phyloP scores from a whole-genome alignment of 2,329 filamentous ascomycete genomes.

The Neofusicoccum sp. region DNA sequence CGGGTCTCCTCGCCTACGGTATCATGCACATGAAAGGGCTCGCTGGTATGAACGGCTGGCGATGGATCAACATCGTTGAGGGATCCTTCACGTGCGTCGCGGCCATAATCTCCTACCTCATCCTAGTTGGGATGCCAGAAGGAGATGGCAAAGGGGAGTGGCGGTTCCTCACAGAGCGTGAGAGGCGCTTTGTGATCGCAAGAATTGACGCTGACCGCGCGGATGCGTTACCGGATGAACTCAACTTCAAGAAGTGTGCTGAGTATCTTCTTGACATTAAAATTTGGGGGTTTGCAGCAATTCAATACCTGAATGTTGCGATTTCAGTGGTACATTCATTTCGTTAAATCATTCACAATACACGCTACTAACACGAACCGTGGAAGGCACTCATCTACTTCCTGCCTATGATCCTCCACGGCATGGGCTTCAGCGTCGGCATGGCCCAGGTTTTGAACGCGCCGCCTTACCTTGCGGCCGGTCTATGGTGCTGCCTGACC shows the following conservation, averaged over 20 bases:
- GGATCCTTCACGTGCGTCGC: conserved; percentile 3
- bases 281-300: conserved; percentile 69
- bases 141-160: conserved; percentile 24
- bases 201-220: conserved; percentile 39
- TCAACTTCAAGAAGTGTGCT: conserved; percentile 27
- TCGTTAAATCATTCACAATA: conserved; percentile 63
- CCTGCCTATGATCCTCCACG: conserved; percentile 51
- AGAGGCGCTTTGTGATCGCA: conserved; percentile 29
- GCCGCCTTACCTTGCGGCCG: conserved; percentile 42
- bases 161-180: conserved; percentile 23
- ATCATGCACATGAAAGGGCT: conserved; percentile 34
- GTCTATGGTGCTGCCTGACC: conserved; percentile 35
- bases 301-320: conserved; percentile 63
- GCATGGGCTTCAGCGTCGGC: conserved; percentile 43
- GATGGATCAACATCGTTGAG: conserved; percentile 24
- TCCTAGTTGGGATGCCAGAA: conserved; percentile 28
- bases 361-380: conserved; percentile 60
- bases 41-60: conserved; percentile 31
- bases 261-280: conserved; percentile 67
- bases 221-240: conserved; percentile 30
- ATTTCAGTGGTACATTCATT: conserved; percentile 63
- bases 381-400: conserved; percentile 38
- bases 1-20: conserved; percentile 34
- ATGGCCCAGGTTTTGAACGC: conserved; percentile 46
- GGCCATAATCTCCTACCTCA: conserved; percentile 18